Evolutionary conservation across 768 basidiomycete species (phyloP).

Genomic region (Multifurca ochricompacta): DNA sequence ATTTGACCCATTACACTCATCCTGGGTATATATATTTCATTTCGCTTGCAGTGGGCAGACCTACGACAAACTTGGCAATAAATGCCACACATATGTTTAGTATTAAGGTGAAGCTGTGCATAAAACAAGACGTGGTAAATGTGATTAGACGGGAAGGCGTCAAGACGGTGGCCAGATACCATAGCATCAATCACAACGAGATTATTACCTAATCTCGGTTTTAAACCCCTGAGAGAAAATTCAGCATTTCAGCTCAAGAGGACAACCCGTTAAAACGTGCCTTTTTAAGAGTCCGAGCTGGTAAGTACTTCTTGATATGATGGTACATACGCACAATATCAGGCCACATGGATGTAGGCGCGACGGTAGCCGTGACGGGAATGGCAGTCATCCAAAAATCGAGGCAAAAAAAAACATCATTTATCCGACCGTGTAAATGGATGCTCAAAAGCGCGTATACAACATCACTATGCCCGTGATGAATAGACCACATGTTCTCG

Average conservation of each 20-base stretch:
- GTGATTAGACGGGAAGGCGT: not conserved
- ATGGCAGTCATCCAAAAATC: conserved; percentile 65
- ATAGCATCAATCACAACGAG: not conserved
- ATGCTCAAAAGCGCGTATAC: conserved; percentile 18
- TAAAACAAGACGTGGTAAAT: not conserved
- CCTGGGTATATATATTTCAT: too few relatives aligned
- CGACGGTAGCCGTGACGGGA: conserved; percentile 47
- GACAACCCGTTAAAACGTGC: conserved; percentile 21
- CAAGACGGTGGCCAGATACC: not conserved
- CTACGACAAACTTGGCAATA: not conserved
- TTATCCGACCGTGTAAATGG: not conserved
- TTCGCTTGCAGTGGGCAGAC: not conserved
- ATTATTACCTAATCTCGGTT: not conserved
- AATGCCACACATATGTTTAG: not conserved
- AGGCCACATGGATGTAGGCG: conserved; percentile 43
- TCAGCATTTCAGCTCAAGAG: not conserved
- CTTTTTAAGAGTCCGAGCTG: conserved; percentile 27
- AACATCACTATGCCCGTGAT: conserved; percentile 27
- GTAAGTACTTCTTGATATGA: conserved; percentile 39
- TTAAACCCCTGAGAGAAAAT: not conserved
- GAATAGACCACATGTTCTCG: conserved; percentile 40
- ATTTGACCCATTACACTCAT: not conserved
- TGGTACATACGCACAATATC: conserved; percentile 42
- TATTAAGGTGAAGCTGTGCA: not conserved
- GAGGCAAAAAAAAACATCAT: not conserved